Conservation (phyloP, 2,329 filamentous ascomycete genomes). For the Chaetomium sp. region DNA sequence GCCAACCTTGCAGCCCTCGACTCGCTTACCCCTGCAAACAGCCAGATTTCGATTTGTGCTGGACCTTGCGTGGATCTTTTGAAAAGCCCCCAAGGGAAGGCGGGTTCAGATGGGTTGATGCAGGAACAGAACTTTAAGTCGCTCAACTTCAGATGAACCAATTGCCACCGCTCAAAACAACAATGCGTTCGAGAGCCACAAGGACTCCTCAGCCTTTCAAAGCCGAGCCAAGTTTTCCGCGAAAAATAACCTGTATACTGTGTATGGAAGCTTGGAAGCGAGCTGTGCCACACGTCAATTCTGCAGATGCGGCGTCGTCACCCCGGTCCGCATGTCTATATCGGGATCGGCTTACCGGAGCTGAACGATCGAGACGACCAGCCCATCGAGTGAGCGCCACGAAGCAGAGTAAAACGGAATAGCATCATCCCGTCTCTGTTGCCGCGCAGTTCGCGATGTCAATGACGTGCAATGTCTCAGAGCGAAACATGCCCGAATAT, state of each 20-base stretch:
- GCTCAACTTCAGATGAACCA: slow-evolving; percentile 3
- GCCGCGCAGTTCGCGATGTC: not conserved
- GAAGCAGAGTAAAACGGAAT: not conserved
- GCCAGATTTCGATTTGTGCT: slow-evolving; percentile 17
- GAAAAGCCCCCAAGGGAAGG: not conserved
- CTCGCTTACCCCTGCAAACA: slow-evolving; percentile 21
- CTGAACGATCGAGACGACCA: not conserved
- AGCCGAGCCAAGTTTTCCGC: not conserved
- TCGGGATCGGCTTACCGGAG: slow-evolving; percentile 7
- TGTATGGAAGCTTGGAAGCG: slow-evolving; percentile 4
- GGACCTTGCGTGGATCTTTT: slow-evolving; percentile 26
- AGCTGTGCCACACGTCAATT: slow-evolving; percentile 20
- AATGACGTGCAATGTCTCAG: slow-evolving; percentile 1
- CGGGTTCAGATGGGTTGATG: slow-evolving; percentile 7
- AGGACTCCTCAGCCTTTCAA: not conserved
- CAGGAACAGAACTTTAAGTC: not conserved
- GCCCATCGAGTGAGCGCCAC: not conserved
- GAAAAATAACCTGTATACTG: not conserved
- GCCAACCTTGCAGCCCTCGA: not conserved
- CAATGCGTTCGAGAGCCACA: not conserved
- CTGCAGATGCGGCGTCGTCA: slow-evolving; percentile 7
- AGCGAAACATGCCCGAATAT: not conserved
- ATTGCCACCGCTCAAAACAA: not conserved
- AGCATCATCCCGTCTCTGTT: not conserved
- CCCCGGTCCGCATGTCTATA: slow-evolving; percentile 18